Percentiles rank a stretch among this genome's conserved stretches.
Evolutionary conservation across 305 asterid species (phyloP).

Genomic region (Fraxinus xanthoxyloides): DNA sequence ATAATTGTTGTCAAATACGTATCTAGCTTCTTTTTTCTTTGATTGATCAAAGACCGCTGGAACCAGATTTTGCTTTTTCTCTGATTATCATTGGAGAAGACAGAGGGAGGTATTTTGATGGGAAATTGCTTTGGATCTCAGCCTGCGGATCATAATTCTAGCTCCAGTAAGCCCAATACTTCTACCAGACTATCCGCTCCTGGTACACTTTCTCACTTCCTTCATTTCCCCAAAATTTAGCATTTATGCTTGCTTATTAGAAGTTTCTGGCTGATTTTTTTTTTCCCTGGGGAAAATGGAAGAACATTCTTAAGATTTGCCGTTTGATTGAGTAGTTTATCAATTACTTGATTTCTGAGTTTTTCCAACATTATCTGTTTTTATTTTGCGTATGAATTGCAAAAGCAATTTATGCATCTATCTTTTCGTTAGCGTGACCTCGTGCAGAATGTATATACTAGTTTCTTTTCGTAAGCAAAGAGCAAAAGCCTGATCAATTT

Average conservation of each 20-base stretch:
- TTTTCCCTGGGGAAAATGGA: neutral
- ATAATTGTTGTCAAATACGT: neutral
- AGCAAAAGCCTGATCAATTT: conserved; percentile 14
- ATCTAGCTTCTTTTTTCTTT: neutral
- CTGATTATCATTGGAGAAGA: neutral
- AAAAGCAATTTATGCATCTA: neutral
- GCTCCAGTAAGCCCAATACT: conserved; percentile 10
- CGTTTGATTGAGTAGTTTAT: neutral
- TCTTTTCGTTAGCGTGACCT: neutral
- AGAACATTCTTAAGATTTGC: neutral
- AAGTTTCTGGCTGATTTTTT: conserved; percentile 8
- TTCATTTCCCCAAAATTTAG: neutral
- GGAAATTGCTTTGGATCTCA: conserved; percentile 45
- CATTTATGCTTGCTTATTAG: neutral
- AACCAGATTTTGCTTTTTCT: neutral
- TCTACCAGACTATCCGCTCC: conserved; percentile 23
- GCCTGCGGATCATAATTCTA: conserved; percentile 17
- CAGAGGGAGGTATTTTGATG: conserved; percentile 20
- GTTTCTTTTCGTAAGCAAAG: neutral
- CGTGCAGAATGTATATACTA: neutral
- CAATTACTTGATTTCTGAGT: neutral
- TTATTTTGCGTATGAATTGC: neutral
- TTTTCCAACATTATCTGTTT: neutral
- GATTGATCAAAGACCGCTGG: neutral
- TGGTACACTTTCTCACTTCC: conserved; percentile 22